phyloP scores from a whole-genome alignment of 2,329 filamentous ascomycete genomes.

The Aspergillus ruber region DNA sequence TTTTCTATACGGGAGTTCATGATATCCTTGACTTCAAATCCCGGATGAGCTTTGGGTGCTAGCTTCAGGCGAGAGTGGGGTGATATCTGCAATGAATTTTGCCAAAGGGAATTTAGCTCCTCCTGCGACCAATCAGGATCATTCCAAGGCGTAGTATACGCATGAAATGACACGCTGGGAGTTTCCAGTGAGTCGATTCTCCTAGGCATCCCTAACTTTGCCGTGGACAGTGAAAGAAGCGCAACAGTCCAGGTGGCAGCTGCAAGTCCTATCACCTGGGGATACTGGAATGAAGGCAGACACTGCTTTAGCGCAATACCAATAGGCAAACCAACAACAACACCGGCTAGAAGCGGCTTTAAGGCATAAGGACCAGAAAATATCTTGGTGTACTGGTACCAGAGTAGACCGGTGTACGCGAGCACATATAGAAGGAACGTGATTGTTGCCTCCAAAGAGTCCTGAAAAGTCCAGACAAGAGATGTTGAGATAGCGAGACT shows the following conservation, averaged over 20 bases:
- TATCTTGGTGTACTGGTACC: conserved; percentile 50
- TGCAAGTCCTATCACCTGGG: conserved; percentile 44
- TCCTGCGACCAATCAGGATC: conserved; percentile 46
- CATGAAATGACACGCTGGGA: conserved; percentile 34
- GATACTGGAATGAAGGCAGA: conserved; percentile 38
- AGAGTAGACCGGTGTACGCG: conserved; percentile 48
- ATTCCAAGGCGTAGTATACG: conserved; percentile 38
- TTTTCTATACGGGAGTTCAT: conserved; percentile 34
- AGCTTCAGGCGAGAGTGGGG: conserved; percentile 39
- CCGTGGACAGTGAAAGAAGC: conserved; percentile 43
- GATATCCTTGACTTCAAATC: conserved; percentile 38
- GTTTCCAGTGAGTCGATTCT: conserved; percentile 30
- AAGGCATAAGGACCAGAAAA: conserved; percentile 46
- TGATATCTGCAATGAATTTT: conserved; percentile 37
- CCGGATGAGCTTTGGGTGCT: conserved; percentile 35
- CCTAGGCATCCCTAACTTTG: conserved; percentile 44
- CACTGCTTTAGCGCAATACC: conserved; percentile 40
- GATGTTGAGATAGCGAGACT: conserved; percentile 44
- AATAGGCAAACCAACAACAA: conserved; percentile 40
- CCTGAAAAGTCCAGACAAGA: conserved; percentile 49
- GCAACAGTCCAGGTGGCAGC: conserved; percentile 48
- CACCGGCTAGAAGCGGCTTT: conserved; percentile 43
- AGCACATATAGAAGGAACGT: conserved; percentile 47
- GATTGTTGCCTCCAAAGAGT: conserved; percentile 34
- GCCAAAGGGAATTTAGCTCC: conserved; percentile 44